Evolutionary conservation across 441 rosid genomes (phyloP).

Genomic region (Kokia cookei): DNA sequence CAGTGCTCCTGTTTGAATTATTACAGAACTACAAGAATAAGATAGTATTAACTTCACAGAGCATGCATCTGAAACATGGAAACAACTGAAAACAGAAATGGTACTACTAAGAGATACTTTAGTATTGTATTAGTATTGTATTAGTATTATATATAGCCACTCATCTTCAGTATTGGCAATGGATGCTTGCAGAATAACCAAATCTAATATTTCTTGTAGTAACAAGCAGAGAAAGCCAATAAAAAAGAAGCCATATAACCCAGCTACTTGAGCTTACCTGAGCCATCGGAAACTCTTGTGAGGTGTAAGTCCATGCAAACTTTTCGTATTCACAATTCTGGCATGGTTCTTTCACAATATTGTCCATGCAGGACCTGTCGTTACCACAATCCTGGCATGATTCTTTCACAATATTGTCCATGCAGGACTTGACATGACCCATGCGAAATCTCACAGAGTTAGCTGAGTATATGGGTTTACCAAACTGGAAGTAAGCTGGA

Average conservation of each 20-base stretch:
- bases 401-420: conserved; percentile 21
- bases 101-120: background rate
- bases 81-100: background rate
- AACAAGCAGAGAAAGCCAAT: background rate
- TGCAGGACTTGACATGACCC: conserved; percentile 45
- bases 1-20: background rate
- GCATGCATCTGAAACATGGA: background rate
- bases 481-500: conserved; percentile 71
- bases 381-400: conserved; percentile 22
- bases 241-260: background rate
- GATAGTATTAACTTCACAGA: background rate
- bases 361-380: conserved; percentile 26
- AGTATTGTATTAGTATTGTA: background rate
- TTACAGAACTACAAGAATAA: background rate
- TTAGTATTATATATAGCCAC: background rate
- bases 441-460: conserved; percentile 61
- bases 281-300: conserved; percentile 78
- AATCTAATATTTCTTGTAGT: background rate
- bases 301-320: conserved; percentile 78
- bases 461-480: conserved; percentile 82
- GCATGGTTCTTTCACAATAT: conserved; percentile 19
- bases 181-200: background rate
- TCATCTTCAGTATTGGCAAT: background rate
- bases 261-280: conserved; percentile 49
- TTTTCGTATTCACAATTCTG: conserved; percentile 23